phyloP scores from a whole-genome alignment of 140 eudicot species.

The Senecio squalidus region DNA sequence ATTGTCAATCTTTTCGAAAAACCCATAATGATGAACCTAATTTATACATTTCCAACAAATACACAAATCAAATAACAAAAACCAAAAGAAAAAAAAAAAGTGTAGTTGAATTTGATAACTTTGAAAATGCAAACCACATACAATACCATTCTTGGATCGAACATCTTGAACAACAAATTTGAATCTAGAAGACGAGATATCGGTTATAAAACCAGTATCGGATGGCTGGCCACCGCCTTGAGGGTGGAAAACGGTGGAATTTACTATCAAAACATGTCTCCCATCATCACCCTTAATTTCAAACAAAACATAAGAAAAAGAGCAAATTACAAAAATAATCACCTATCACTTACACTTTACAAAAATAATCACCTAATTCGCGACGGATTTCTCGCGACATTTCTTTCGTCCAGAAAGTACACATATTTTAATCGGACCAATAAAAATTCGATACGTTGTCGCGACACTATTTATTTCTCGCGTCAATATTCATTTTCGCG shows the following conservation, averaged over 20 bases:
- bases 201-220: conserved; percentile 62
- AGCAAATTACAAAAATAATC: too few relatives aligned
- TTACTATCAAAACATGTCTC: conserved; percentile 49
- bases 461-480: too few relatives aligned
- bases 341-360: too few relatives aligned
- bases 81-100: neutral
- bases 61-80: too few relatives aligned
- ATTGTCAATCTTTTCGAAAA: conserved; percentile 41
- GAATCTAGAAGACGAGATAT: conserved; percentile 29
- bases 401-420: too few relatives aligned
- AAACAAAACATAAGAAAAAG: neutral
- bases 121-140: conserved; percentile 22
- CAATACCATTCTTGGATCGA: conserved; percentile 68
- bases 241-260: conserved; percentile 83
- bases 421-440: too few relatives aligned
- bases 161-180: conserved; percentile 35
- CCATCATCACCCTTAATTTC: conserved; percentile 55
- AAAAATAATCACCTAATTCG: too few relatives aligned
- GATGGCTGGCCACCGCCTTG: conserved; percentile 98
- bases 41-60: too few relatives aligned
- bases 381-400: too few relatives aligned
- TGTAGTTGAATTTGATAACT: neutral
- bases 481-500: too few relatives aligned
- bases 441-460: too few relatives aligned
- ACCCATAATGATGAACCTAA: conserved; percentile 82